Evolutionary conservation across 805 yeast species (phyloP).

Genomic region (Cyberlindnera bimundalis): DNA sequence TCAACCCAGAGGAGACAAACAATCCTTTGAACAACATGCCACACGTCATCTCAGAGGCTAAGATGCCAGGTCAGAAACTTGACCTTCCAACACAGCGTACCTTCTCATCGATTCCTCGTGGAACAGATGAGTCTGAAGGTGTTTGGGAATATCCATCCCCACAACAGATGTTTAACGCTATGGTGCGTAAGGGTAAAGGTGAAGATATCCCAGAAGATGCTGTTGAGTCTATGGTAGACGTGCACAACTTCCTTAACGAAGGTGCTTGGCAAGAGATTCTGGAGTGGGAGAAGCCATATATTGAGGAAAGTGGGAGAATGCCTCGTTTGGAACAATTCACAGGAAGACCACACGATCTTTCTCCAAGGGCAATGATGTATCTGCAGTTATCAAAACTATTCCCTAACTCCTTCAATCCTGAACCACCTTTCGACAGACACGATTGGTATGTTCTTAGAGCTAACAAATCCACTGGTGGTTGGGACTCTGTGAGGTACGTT

Average conservation of each 20-base stretch:
- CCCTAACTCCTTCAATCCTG: conserved; percentile 68
- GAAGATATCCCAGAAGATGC: conserved; percentile 92
- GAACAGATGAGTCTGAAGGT: conserved; percentile 58
- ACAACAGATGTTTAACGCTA: conserved; percentile 98
- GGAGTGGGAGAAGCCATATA: conserved; percentile 82
- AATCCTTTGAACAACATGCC: conserved; percentile 95
- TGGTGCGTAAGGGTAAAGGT: conserved; percentile 89
- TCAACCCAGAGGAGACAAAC: conserved; percentile 28
- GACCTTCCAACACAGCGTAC: conserved; percentile 82
- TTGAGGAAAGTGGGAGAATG: conserved; percentile 46
- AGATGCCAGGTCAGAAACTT: conserved; percentile 76
- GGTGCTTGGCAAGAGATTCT: conserved; percentile 96
- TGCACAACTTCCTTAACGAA: conserved; percentile 93
- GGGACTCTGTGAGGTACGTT: conserved; percentile 82
- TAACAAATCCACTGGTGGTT: conserved; percentile 36
- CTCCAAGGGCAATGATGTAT: conserved; percentile 80
- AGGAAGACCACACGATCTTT: conserved; percentile 84
- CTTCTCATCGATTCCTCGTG: conserved; percentile 82
- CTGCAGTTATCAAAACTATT: conserved; percentile 61
- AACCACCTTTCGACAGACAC: conserved; percentile 96
- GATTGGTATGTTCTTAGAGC: conserved; percentile 95
- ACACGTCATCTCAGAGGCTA: conserved; percentile 54
- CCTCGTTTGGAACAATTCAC: conserved; percentile 85
- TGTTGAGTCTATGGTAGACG: conserved; percentile 94
- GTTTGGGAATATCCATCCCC: conserved; percentile 99